Percentiles rank a stretch among this genome's conserved stretches.
phyloP scores from a whole-genome alignment of 768 basidiomycete genomes.

The Agaricus subrufescens region DNA sequence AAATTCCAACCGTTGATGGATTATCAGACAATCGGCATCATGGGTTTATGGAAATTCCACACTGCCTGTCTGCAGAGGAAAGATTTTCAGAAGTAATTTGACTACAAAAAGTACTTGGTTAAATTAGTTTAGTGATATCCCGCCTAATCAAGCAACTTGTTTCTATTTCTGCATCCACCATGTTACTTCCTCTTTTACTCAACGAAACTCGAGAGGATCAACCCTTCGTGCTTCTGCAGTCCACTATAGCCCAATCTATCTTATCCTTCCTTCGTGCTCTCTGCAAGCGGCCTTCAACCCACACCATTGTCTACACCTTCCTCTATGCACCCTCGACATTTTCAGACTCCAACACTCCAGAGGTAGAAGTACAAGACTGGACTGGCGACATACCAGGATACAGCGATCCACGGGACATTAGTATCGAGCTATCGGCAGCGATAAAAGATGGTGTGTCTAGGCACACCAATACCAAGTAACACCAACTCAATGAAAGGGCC shows the following conservation, averaged over 20 bases:
- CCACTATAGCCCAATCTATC: constrained; percentile 52
- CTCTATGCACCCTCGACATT: constrained; percentile 49
- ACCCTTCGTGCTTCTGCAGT: constrained; percentile 53
- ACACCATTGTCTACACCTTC: constrained; percentile 33
- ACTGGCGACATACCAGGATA: constrained; percentile 52
- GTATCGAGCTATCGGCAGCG: constrained; percentile 32
- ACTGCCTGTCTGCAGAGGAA: constrained; percentile 32
- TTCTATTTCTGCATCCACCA: background rate
- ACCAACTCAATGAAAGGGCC: background rate
- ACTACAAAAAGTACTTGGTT: too few species aligned
- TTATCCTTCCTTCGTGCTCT: constrained; percentile 49
- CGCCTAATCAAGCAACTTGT: background rate
- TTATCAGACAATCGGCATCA: constrained; percentile 44
- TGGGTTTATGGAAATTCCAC: constrained; percentile 42
- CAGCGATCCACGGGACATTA: constrained; percentile 18
- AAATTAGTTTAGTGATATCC: constrained; percentile 10
- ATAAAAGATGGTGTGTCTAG: constrained; percentile 35
- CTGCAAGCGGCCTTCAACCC: constrained; percentile 13
- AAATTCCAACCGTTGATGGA: constrained; percentile 47
- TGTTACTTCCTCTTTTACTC: constrained; percentile 12
- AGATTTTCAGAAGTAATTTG: constrained; percentile 35
- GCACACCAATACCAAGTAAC: background rate
- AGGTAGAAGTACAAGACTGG: constrained; percentile 44
- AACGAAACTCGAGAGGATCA: constrained; percentile 16
- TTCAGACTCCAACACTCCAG: constrained; percentile 18